phyloP scores from a whole-genome alignment of 768 basidiomycete genomes.

The Lactarius vividus region DNA sequence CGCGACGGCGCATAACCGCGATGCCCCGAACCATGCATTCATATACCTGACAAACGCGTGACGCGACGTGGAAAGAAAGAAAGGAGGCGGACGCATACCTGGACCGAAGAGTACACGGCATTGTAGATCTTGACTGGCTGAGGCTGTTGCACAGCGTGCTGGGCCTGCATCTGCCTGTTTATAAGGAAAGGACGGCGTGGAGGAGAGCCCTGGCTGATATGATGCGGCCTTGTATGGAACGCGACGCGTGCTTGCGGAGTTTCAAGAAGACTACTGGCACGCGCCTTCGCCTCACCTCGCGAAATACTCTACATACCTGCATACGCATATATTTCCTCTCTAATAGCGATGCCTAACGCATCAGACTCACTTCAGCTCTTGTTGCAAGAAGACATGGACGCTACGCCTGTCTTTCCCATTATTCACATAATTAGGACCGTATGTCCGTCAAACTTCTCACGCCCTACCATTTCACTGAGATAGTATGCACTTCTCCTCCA shows the following conservation, averaged over 20 bases:
- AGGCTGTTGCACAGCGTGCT: conserved; percentile 28
- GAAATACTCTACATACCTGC: neutral
- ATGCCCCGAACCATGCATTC: conserved; percentile 99
- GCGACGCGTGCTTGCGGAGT: conserved; percentile 28
- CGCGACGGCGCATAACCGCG: conserved; percentile 95
- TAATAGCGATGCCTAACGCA: conserved; percentile 6
- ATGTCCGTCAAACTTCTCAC: conserved; percentile 30
- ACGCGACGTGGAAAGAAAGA: conserved; percentile 26
- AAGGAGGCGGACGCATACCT: conserved; percentile 44
- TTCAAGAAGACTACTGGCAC: conserved; percentile 26
- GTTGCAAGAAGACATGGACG: conserved; percentile 51
- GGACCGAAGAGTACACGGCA: conserved; percentile 88
- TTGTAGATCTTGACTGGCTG: conserved; percentile 84
- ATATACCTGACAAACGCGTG: conserved; percentile 62
- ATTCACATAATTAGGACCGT: conserved; percentile 76
- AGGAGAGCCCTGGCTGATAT: neutral
- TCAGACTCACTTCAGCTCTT: conserved; percentile 39
- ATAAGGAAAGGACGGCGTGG: neutral
- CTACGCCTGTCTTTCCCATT: conserved; percentile 70
- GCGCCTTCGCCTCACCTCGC: neutral
- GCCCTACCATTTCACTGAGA: neutral
- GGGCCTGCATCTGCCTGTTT: conserved; percentile 20
- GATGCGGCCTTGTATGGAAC: neutral
- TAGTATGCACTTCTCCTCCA: neutral
- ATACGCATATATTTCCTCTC: neutral